These are phyloP conservation scores for Plasmodium yoelii DNA, from an alignment of 169 alveolate species.

Conservation along the genomic window DNA sequence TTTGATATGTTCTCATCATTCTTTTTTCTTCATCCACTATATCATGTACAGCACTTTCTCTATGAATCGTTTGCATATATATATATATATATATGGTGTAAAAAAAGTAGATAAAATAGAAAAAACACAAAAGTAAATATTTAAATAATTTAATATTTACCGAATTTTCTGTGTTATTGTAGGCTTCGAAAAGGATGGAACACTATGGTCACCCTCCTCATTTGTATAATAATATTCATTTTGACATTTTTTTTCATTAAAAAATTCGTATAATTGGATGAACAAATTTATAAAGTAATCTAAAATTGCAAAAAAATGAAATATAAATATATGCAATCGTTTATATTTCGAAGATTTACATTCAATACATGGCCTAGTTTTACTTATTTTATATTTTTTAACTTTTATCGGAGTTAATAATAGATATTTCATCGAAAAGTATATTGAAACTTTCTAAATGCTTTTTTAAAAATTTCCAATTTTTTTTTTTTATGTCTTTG, in stretches of 20 bases:
- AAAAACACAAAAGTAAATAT: background rate
- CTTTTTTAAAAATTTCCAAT: constrained; percentile 64
- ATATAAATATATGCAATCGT: background rate
- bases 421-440: constrained; percentile 53
- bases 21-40: constrained; percentile 63
- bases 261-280: constrained; percentile 61
- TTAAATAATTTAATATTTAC: constrained; percentile 1
- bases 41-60: constrained; percentile 76
- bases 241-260: constrained; percentile 34
- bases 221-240: constrained; percentile 23
- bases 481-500: constrained; percentile 75
- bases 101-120: background rate
- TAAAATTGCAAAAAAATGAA: constrained; percentile 8
- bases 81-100: background rate
- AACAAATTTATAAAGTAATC: constrained; percentile 45
- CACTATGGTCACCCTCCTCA: constrained; percentile 20
- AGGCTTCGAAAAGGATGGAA: constrained; percentile 73
- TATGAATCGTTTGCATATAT: constrained; percentile 3
- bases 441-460: constrained; percentile 38
- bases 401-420: constrained; percentile 73
- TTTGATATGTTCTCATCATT: constrained; percentile 49
- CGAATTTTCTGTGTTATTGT: constrained; percentile 76
- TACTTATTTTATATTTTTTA: background rate
- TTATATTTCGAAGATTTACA: too few species aligned
- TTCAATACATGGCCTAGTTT: background rate